Conservation (phyloP, 495 filamentous ascomycete genomes). For the Darksidea phi region DNA sequence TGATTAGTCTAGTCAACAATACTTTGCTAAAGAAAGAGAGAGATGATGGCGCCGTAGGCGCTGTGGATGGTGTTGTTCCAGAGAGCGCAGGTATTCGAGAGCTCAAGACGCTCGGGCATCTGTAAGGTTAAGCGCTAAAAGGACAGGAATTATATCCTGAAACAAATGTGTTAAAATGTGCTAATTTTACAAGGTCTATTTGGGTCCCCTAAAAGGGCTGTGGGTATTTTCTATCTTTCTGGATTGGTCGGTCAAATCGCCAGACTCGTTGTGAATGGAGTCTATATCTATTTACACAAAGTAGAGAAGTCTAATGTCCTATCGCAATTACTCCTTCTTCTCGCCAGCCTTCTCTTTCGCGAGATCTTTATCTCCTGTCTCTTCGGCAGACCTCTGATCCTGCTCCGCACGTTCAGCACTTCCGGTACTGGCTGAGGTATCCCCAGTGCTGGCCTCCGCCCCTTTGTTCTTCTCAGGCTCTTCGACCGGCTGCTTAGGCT, state of each 20-base stretch:
- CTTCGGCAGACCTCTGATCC: conserved; percentile 17
- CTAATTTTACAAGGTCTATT: no score
- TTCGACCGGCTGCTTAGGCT: conserved; percentile 43
- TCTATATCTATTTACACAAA: conserved; percentile 9
- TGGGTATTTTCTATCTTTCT: conserved; percentile 9
- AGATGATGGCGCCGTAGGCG: no score
- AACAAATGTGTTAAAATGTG: no score
- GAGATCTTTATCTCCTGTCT: conserved; percentile 10
- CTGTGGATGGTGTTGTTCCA: no score
- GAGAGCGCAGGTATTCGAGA: no score
- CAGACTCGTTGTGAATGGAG: neutral
- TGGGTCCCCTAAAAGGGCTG: neutral
- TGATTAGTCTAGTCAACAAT: no score
- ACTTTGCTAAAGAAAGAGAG: no score
- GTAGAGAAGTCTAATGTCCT: conserved; percentile 6
- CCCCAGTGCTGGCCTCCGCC: conserved; percentile 24
- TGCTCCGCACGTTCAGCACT: conserved; percentile 23
- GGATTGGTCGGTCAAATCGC: neutral
- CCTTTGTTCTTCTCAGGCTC: conserved; percentile 10
- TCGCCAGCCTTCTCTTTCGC: conserved; percentile 47
- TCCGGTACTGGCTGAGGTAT: neutral
- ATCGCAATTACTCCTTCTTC: conserved; percentile 28
- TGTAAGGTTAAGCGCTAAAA: no score
- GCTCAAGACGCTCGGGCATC: no score
- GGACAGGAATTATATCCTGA: no score